phyloP scores from a whole-genome alignment of 192 early-diverging fungal genomes.

The Chytriomyces sp. region DNA sequence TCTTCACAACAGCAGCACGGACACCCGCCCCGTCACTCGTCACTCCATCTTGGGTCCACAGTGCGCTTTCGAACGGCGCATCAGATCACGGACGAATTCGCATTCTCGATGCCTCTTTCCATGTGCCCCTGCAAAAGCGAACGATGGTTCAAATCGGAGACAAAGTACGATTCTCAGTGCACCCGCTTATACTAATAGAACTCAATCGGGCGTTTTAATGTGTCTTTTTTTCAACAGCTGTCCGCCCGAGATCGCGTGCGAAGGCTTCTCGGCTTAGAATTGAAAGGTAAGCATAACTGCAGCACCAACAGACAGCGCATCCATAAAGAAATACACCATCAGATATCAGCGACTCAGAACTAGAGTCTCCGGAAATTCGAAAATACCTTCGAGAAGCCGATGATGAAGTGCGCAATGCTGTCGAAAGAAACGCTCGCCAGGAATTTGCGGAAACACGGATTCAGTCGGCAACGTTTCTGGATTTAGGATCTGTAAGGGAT shows the following conservation, averaged over 20 bases:
- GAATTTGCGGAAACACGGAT: not conserved
- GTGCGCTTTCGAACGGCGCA: not conserved
- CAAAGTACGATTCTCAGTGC: not conserved
- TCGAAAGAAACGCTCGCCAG: not conserved
- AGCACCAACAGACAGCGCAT: not conserved
- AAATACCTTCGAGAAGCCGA: not conserved
- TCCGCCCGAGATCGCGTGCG: not conserved
- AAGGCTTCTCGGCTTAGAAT: not conserved
- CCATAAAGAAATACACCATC: too few species aligned
- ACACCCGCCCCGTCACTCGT: not conserved
- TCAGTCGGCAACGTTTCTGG: constrained; percentile 22
- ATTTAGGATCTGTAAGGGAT: constrained; percentile 22
- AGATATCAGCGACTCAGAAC: not conserved
- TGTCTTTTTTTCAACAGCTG: not conserved
- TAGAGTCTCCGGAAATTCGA: not conserved
- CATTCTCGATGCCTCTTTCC: constrained; percentile 22
- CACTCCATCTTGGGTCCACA: not conserved
- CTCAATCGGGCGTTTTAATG: not conserved
- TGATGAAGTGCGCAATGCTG: not conserved
- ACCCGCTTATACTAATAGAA: not conserved
- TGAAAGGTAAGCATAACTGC: not conserved
- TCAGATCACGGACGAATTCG: not conserved
- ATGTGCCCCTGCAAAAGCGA: constrained; percentile 9
- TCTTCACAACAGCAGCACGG: not conserved
- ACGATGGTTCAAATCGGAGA: not conserved